Conservation (phyloP, 2,329 filamentous ascomycete species). For the Aspergillus ochraceus region DNA sequence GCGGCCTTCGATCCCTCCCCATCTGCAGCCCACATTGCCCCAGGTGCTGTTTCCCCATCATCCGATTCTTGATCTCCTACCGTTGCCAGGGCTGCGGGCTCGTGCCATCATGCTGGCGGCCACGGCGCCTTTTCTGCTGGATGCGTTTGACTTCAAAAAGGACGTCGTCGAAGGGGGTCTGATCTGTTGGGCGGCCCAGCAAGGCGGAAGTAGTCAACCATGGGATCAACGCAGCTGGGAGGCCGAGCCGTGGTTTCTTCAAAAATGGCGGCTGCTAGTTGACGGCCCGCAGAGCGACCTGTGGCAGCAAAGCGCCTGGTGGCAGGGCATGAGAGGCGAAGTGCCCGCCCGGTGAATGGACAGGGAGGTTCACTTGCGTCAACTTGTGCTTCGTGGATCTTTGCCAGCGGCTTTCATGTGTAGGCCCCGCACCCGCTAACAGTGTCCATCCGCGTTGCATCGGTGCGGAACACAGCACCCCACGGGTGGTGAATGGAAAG, state of each 20-base stretch:
- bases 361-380: too few species aligned
- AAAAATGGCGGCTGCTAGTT: slow-evolving; percentile 27
- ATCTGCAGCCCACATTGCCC: slow-evolving; percentile 38
- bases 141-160: slow-evolving; percentile 37
- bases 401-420: too few species aligned
- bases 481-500: too few species aligned
- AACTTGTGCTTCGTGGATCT: too few species aligned
- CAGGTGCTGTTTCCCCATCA: slow-evolving; percentile 43
- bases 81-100: slow-evolving; percentile 34
- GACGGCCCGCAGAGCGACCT: neutral
- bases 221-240: slow-evolving; percentile 37
- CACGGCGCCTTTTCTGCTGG: slow-evolving; percentile 30
- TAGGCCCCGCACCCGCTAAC: too few species aligned
- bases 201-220: slow-evolving; percentile 22
- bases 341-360: neutral
- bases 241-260: slow-evolving; percentile 31
- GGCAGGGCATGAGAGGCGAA: neutral
- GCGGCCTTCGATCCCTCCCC: slow-evolving; percentile 25
- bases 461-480: too few species aligned
- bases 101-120: slow-evolving; percentile 34
- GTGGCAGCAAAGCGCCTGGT: neutral
- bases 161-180: slow-evolving; percentile 37
- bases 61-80: slow-evolving; percentile 38
- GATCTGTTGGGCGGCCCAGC: slow-evolving; percentile 16
- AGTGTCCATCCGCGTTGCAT: too few species aligned